Conservation (phyloP, 331 rosid genomes). For the Dryas integrifolia region DNA sequence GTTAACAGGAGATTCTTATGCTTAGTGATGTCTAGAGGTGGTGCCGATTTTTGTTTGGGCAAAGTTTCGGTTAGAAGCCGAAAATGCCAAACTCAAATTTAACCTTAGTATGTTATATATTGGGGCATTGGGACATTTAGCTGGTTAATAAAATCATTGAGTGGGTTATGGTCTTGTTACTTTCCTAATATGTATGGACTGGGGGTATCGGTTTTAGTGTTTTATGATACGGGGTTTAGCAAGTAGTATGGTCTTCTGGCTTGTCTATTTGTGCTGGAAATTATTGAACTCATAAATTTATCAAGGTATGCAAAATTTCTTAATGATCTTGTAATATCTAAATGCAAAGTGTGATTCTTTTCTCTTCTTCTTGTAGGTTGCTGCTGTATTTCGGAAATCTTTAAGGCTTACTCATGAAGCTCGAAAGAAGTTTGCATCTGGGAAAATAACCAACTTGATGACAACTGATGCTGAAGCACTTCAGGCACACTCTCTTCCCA, state of each 20-base stretch:
- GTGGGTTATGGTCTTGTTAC: slow-evolving; percentile 5
- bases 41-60: background rate
- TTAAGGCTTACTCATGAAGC: slow-evolving; percentile 96
- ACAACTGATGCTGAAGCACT: slow-evolving; percentile 92
- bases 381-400: slow-evolving; percentile 92
- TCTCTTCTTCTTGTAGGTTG: slow-evolving; percentile 51
- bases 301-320: background rate
- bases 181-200: background rate
- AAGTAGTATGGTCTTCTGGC: slow-evolving; percentile 10
- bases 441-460: slow-evolving; percentile 96
- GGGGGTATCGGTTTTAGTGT: background rate
- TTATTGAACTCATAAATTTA: background rate
- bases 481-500: slow-evolving; percentile 47
- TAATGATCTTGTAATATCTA: background rate
- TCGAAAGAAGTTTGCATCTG: slow-evolving; percentile 84
- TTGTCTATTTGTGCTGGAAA: background rate
- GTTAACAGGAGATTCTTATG: background rate
- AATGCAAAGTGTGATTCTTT: background rate
- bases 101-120: background rate
- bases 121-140: background rate
- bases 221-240: background rate
- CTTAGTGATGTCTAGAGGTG: background rate
- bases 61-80: background rate
- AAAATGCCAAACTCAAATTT: background rate
- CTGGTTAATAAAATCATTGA: background rate